A percentile compares a stretch with the other conserved stretches of the same genome.
Conservation (phyloP, 2,329 filamentous ascomycete species). For the Pseudomassariella vexata region DNA sequence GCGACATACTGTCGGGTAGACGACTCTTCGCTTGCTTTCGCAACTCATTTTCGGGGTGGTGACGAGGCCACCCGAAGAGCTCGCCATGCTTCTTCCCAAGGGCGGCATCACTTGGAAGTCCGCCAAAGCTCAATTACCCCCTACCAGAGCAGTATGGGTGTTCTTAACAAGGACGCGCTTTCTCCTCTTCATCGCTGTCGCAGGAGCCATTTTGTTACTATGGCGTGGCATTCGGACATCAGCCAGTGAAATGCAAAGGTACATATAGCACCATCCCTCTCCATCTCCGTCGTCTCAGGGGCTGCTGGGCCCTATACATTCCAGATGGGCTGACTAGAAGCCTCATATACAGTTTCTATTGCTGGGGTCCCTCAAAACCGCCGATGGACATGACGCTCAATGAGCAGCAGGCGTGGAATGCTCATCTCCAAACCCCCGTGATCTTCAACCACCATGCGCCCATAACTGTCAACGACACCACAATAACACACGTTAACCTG, state of each 20-base stretch:
- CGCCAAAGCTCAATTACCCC: conserved; percentile 71
- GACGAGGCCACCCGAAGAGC: conserved; percentile 32
- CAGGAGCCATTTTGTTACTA: conserved; percentile 70
- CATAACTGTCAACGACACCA: conserved; percentile 73
- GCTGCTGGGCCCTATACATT: conserved; percentile 1
- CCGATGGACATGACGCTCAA: conserved; percentile 93
- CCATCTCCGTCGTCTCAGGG: neutral
- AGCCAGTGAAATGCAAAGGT: conserved; percentile 89
- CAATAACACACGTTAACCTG: conserved; percentile 75
- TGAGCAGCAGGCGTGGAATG: conserved; percentile 84
- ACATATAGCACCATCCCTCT: too few relatives aligned
- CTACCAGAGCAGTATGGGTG: conserved; percentile 64
- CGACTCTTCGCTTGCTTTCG: conserved; percentile 13
- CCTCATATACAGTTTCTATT: conserved; percentile 77
- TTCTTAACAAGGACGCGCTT: conserved; percentile 74
- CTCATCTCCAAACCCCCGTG: conserved; percentile 84
- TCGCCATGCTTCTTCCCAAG: conserved; percentile 81
- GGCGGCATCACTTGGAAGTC: conserved; percentile 91
- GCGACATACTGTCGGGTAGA: too few relatives aligned
- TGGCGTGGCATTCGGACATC: conserved; percentile 81
- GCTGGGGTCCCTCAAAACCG: conserved; percentile 91
- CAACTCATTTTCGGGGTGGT: conserved; percentile 28
- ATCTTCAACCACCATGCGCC: conserved; percentile 94
- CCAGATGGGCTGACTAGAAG: too few relatives aligned
- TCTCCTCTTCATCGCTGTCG: conserved; percentile 65